Evolutionary conservation across 2,329 filamentous ascomycete genomes (phyloP).

Genomic region (Sclerotinia minor): DNA sequence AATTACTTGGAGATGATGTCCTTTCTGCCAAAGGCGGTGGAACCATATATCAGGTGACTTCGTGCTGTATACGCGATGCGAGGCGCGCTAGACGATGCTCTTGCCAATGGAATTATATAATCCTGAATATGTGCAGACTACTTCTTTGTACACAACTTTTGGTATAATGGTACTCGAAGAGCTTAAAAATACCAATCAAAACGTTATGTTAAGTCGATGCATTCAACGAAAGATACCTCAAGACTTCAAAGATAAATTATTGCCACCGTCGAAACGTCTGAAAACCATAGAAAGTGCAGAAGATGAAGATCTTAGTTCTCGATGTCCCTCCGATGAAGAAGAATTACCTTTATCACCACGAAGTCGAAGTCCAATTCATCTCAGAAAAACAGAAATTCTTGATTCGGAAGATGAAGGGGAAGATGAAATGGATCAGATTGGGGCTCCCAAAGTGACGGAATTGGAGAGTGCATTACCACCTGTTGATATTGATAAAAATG

Average conservation of each 20-base stretch:
- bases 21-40: constrained; percentile 16
- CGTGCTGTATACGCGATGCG: constrained; percentile 5
- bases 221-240: constrained; percentile 36
- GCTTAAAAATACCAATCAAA: constrained; percentile 26
- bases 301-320: constrained; percentile 20
- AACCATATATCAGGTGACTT: background rate
- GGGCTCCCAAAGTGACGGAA: constrained; percentile 55
- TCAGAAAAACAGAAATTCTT: constrained; percentile 41
- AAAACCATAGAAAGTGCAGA: constrained; percentile 37
- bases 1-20: background rate
- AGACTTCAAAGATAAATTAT: constrained; percentile 31
- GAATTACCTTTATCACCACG: constrained; percentile 35
- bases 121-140: background rate
- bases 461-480: constrained; percentile 71
- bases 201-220: constrained; percentile 35
- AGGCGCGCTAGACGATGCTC: background rate
- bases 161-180: constrained; percentile 32
- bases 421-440: constrained; percentile 32
- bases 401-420: constrained; percentile 44
- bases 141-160: constrained; percentile 3
- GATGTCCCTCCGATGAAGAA: constrained; percentile 25
- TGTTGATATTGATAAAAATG: constrained; percentile 65
- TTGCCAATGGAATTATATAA: background rate
- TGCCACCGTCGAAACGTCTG: constrained; percentile 37
- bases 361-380: constrained; percentile 29